A percentile compares a stretch with the other conserved stretches of the same genome.
phyloP scores from a whole-genome alignment of 768 basidiomycete species.

The Rhizopogon sp. region DNA sequence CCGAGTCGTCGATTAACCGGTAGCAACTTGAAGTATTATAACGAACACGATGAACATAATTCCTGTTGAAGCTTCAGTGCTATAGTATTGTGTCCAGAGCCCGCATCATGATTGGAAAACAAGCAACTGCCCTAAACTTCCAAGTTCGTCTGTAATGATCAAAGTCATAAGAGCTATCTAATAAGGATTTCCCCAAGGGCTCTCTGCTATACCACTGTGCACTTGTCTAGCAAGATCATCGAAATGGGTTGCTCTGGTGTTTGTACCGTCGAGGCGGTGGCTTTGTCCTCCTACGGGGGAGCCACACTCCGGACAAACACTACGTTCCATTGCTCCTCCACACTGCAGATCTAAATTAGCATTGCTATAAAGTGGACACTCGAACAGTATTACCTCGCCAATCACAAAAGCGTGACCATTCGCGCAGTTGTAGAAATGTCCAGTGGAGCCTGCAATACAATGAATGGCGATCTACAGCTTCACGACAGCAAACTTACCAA shows the following conservation, averaged over 20 bases:
- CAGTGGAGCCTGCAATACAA: constrained; percentile 27
- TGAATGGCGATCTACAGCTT: not conserved
- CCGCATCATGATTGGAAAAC: no score
- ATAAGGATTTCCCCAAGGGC: constrained; percentile 25
- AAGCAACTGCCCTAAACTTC: no score
- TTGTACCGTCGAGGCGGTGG: constrained; percentile 38
- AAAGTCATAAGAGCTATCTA: not conserved
- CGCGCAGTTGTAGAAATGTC: constrained; percentile 46
- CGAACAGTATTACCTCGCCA: constrained; percentile 35
- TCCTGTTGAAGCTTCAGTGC: no score
- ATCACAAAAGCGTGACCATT: constrained; percentile 66
- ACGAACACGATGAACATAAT: no score
- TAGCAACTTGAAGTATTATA: no score
- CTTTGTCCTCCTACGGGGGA: constrained; percentile 44
- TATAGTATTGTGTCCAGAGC: no score
- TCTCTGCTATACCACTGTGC: constrained; percentile 15
- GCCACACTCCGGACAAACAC: constrained; percentile 55
- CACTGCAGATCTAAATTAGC: constrained; percentile 35
- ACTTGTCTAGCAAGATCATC: constrained; percentile 34
- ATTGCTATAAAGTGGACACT: not conserved
- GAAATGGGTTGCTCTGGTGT: constrained; percentile 42
- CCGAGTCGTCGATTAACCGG: no score
- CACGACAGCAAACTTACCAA: constrained; percentile 29
- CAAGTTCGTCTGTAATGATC: not conserved
- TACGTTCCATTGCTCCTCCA: constrained; percentile 46